Evolutionary conservation across 768 basidiomycete species (phyloP).

Genomic region (Wakefieldia striispora): DNA sequence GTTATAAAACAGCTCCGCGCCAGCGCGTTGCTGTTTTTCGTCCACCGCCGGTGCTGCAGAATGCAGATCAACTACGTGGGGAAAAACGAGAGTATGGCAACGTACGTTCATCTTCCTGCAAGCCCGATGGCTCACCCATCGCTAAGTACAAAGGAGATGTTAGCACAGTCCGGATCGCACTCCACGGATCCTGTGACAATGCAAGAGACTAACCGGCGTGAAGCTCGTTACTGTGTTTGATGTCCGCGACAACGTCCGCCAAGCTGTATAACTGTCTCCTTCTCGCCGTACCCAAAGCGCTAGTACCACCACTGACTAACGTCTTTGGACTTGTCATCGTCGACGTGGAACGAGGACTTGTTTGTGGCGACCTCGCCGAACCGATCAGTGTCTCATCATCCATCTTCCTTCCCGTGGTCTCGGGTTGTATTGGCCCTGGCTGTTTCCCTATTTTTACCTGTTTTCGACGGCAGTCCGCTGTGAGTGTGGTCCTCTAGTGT

Average conservation of each 20-base stretch:
- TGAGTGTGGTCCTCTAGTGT: background rate
- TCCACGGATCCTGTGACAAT: background rate
- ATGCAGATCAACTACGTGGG: background rate
- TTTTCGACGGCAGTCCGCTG: background rate
- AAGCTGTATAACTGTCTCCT: conserved; percentile 40
- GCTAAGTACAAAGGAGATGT: conserved; percentile 12
- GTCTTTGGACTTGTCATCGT: conserved; percentile 14
- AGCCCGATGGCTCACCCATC: conserved; percentile 28
- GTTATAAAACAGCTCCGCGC: conserved; percentile 41
- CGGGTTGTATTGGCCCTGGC: background rate
- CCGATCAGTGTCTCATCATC: conserved; percentile 26
- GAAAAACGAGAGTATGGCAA: background rate
- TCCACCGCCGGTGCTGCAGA: conserved; percentile 38
- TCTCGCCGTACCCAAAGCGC: conserved; percentile 18
- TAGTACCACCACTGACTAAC: conserved; percentile 1
- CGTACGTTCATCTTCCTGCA: conserved; percentile 41
- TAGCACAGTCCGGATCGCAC: background rate
- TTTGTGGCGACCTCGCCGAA: conserved; percentile 18
- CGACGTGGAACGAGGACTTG: conserved; percentile 21
- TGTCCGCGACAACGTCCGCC: conserved; percentile 43
- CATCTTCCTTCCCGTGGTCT: conserved; percentile 7
- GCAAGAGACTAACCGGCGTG: conserved; percentile 28
- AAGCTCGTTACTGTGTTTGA: conserved; percentile 37
- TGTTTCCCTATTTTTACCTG: background rate
- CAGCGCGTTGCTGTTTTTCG: conserved; percentile 47